Conservation (phyloP, 345 rosid species). For the Citrus glauca region DNA sequence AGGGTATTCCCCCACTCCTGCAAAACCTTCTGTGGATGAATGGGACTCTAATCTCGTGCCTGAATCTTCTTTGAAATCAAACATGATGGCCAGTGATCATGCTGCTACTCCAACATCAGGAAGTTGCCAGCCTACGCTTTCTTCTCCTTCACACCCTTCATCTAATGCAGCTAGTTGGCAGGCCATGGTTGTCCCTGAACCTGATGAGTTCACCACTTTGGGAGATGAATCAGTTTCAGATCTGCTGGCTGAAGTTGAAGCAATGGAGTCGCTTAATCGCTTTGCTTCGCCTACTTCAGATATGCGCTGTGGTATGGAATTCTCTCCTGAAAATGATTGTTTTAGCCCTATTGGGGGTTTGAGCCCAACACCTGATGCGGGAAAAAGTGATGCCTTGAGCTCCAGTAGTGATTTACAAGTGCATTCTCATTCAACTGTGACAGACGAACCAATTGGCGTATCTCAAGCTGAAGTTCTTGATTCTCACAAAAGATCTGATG, state of each 20-base stretch:
- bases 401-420: slow-evolving; percentile 58
- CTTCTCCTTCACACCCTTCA: slow-evolving; percentile 31
- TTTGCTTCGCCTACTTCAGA: slow-evolving; percentile 77
- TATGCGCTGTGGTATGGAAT: slow-evolving; percentile 39
- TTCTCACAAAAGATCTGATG: slow-evolving; percentile 36
- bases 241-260: slow-evolving; percentile 98
- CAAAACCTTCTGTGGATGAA: slow-evolving; percentile 36
- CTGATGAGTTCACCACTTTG: slow-evolving; percentile 50
- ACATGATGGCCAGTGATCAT: slow-evolving; percentile 44
- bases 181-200: slow-evolving; percentile 57
- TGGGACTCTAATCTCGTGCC: slow-evolving; percentile 49
- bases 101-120: slow-evolving; percentile 63
- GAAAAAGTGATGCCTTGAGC: slow-evolving; percentile 71
- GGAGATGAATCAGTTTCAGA: slow-evolving; percentile 97
- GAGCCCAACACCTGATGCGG: slow-evolving; percentile 55
- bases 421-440: slow-evolving; percentile 40
- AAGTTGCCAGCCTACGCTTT: slow-evolving; percentile 40
- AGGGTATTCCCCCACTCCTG: slow-evolving; percentile 35
- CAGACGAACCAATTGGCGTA: slow-evolving; percentile 21
- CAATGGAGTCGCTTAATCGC: slow-evolving; percentile 81
- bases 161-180: slow-evolving; percentile 66
- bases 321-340: slow-evolving; percentile 67
- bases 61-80: slow-evolving; percentile 44
- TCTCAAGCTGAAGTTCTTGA: slow-evolving; percentile 32
- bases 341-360: slow-evolving; percentile 70